phyloP scores from a whole-genome alignment of 495 filamentous ascomycete genomes.

The Glarea lozoyensis region DNA sequence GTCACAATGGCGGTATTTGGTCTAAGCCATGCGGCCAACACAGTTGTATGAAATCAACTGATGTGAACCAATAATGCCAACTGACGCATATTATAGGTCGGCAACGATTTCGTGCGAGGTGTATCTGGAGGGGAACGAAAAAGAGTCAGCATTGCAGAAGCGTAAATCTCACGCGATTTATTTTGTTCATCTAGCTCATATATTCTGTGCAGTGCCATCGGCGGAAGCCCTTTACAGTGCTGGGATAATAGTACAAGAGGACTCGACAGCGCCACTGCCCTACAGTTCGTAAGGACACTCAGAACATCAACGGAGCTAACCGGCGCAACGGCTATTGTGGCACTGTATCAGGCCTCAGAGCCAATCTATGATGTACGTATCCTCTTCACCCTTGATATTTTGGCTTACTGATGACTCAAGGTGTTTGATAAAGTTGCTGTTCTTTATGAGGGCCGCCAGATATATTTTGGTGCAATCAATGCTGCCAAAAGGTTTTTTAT shows the following conservation, averaged over 20 bases:
- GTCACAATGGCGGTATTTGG: conserved; percentile 75
- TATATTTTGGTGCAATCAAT: conserved; percentile 50
- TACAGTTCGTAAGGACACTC: conserved; percentile 56
- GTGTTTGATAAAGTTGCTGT: conserved; percentile 21
- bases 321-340: conserved; percentile 25
- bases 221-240: conserved; percentile 37
- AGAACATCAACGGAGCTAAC: conserved; percentile 54
- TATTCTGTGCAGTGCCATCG: too few relatives aligned
- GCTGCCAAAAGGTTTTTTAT: conserved; percentile 54
- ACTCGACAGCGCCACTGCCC: conserved; percentile 57
- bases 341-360: not conserved
- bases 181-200: too few relatives aligned
- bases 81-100: too few relatives aligned
- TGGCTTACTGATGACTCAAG: not conserved
- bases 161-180: too few relatives aligned
- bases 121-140: conserved; percentile 77
- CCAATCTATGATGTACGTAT: conserved; percentile 28
- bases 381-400: conserved; percentile 35
- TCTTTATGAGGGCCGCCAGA: conserved; percentile 42
- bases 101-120: conserved; percentile 70
- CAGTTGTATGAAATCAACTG: too few relatives aligned
- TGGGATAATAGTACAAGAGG: conserved; percentile 64
- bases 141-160: conserved; percentile 71
- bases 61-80: too few relatives aligned
- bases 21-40: conserved; percentile 65